A percentile compares a stretch with the other conserved stretches of the same genome.
phyloP scores from a whole-genome alignment of 2,329 filamentous ascomycete species.

The Xylariaceae sp. region DNA sequence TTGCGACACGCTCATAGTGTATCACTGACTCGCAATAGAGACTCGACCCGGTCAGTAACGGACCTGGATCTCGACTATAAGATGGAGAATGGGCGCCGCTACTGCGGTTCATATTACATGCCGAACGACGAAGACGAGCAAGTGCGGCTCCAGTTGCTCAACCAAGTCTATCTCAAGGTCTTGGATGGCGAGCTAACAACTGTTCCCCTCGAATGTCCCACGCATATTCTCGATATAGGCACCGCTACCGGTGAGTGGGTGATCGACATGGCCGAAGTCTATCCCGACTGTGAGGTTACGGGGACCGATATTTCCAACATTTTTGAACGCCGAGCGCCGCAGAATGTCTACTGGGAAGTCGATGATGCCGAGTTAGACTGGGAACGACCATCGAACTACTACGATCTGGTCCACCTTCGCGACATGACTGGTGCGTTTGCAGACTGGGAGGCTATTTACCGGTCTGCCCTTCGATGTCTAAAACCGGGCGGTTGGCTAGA shows the following conservation, averaged over 20 bases:
- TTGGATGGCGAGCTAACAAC: slow-evolving; percentile 42
- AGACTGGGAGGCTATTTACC: slow-evolving; percentile 51
- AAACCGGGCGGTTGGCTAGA: slow-evolving; percentile 55
- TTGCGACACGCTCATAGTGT: not conserved
- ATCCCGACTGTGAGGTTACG: slow-evolving; percentile 50
- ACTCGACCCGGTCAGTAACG: slow-evolving; percentile 44
- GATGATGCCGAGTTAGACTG: slow-evolving; percentile 55
- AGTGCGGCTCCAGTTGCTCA: slow-evolving; percentile 54
- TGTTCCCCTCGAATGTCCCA: slow-evolving; percentile 38
- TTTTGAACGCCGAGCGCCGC: slow-evolving; percentile 50
- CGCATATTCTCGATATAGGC: slow-evolving; percentile 51
- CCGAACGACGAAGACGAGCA: slow-evolving; percentile 63
- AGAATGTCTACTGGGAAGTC: slow-evolving; percentile 55
- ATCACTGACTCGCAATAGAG: slow-evolving; percentile 20
- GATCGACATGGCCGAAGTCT: slow-evolving; percentile 49
- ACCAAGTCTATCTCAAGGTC: slow-evolving; percentile 55
- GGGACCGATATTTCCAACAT: slow-evolving; percentile 56
- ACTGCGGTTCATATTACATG: slow-evolving; percentile 58
- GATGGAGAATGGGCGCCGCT: slow-evolving; percentile 57
- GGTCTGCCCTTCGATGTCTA: slow-evolving; percentile 46
- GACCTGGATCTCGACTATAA: slow-evolving; percentile 50
- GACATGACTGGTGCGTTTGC: slow-evolving; percentile 51
- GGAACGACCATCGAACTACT: slow-evolving; percentile 46
- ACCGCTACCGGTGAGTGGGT: slow-evolving; percentile 52
- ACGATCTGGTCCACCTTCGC: slow-evolving; percentile 54